A percentile compares a stretch with the other conserved stretches of the same genome.
Evolutionary conservation across 2,329 filamentous ascomycete genomes (phyloP).

Genomic region (Knoxdaviesia capensis): DNA sequence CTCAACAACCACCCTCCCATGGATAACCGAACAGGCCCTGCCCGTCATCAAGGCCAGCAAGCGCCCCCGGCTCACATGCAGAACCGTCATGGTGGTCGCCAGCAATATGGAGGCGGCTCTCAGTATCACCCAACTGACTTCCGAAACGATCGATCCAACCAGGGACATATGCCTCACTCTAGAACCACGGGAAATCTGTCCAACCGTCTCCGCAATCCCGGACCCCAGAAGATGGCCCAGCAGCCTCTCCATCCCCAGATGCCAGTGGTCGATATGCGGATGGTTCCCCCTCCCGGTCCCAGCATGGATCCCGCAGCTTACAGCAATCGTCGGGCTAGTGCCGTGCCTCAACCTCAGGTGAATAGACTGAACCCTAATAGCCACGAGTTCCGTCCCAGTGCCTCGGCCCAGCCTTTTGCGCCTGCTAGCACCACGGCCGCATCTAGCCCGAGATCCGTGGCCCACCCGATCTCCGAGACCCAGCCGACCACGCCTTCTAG

Average conservation of each 20-base stretch:
- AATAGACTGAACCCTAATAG: conserved; percentile 44
- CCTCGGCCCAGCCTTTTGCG: conserved; percentile 36
- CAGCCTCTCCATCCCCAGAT: conserved; percentile 36
- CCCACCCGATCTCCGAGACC: conserved; percentile 3
- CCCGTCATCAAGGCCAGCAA: no score
- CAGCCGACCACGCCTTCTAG: conserved; percentile 3
- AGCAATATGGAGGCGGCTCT: conserved; percentile 27
- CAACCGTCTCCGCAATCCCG: conserved; percentile 28
- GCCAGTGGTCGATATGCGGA: no score
- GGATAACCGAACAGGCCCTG: no score
- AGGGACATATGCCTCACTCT: conserved; percentile 18
- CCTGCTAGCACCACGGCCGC: conserved; percentile 1
- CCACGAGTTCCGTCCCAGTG: conserved; percentile 70
- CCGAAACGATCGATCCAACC: conserved; percentile 24
- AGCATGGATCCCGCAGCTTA: conserved; percentile 25
- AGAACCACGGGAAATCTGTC: conserved; percentile 24
- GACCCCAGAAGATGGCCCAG: conserved; percentile 29
- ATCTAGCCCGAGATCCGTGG: neutral
- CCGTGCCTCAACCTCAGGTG: conserved; percentile 27
- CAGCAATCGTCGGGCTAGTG: conserved; percentile 28
- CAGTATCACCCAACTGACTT: conserved; percentile 19
- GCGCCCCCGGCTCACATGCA: neutral
- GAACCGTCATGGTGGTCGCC: conserved; percentile 25
- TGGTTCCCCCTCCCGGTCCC: conserved; percentile 52
- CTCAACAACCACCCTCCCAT: no score